Evolutionary conservation across 163 green algal species (phyloP).

Genomic region (Picocystis sp.): DNA sequence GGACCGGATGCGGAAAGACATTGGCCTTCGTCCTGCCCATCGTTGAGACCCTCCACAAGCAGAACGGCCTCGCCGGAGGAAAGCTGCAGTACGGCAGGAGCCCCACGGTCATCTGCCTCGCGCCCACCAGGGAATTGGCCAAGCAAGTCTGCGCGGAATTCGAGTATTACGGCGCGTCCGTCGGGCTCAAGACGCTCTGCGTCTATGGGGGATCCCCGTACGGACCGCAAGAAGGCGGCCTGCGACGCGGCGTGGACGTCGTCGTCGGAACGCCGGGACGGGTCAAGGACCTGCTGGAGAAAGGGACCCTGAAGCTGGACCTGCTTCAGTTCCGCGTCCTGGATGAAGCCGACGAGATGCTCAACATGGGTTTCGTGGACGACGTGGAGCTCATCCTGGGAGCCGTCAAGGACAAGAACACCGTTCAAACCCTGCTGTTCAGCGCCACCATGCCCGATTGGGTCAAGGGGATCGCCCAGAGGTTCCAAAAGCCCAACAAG

Average conservation of each 20-base stretch:
- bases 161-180: constrained; percentile 53
- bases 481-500: constrained; percentile 29
- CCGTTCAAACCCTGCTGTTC: constrained; percentile 93
- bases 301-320: constrained; percentile 39
- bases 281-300: constrained; percentile 59
- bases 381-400: constrained; percentile 95
- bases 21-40: constrained; percentile 94
- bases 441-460: constrained; percentile 83
- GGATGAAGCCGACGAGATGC: constrained; percentile 98
- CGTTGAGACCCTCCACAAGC: constrained; percentile 52
- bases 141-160: constrained; percentile 92
- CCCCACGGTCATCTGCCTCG: constrained; percentile 70
- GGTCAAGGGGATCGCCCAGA: constrained; percentile 53
- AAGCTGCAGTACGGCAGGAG: constrained; percentile 20
- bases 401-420: constrained; percentile 15
- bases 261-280: constrained; percentile 27
- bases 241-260: constrained; percentile 34
- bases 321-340: constrained; percentile 68
- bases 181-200: constrained; percentile 49
- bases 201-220: constrained; percentile 93
- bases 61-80: background rate
- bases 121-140: constrained; percentile 90
- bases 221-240: constrained; percentile 48
- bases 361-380: constrained; percentile 99
- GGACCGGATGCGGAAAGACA: constrained; percentile 93